Conservation (phyloP, 305 asterid species). For the Fraxinus sp. region DNA sequence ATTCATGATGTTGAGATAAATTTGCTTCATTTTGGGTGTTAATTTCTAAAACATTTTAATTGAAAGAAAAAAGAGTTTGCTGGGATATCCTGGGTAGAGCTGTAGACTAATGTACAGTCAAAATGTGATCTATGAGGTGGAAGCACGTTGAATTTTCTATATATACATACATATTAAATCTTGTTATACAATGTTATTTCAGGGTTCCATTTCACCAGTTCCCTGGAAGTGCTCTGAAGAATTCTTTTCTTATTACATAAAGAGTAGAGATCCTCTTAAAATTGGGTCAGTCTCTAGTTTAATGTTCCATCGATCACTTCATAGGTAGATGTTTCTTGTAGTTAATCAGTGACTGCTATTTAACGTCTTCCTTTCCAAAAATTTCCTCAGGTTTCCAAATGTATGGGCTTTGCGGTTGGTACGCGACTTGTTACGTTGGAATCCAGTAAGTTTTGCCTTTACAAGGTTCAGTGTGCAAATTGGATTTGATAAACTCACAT, state of each 20-base stretch:
- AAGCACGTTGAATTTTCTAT: background rate
- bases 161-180: background rate
- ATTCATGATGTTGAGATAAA: background rate
- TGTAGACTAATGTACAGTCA: background rate
- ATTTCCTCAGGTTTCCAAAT: constrained; percentile 71
- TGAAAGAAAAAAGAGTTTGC: background rate
- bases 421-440: constrained; percentile 80
- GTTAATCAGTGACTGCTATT: background rate
- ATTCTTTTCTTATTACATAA: constrained; percentile 67
- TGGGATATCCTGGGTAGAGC: background rate
- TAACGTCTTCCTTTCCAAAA: background rate
- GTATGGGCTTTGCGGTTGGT: constrained; percentile 76
- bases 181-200: constrained; percentile 13
- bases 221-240: constrained; percentile 98
- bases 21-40: background rate
- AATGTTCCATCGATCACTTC: constrained; percentile 5
- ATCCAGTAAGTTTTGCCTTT: constrained; percentile 69
- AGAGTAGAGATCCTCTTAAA: constrained; percentile 90
- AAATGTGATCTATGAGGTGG: background rate
- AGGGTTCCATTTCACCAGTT: constrained; percentile 82
- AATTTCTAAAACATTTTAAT: background rate
- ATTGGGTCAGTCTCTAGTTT: constrained; percentile 59
- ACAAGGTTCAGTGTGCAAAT: constrained; percentile 2
- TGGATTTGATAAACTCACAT: background rate
- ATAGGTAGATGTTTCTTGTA: background rate